A percentile compares a stretch with the other conserved stretches of the same genome.
These are phyloP conservation scores for Eucalyptus cloeziana DNA, from an alignment of 345 rosid species.

Conservation along the genomic window DNA sequence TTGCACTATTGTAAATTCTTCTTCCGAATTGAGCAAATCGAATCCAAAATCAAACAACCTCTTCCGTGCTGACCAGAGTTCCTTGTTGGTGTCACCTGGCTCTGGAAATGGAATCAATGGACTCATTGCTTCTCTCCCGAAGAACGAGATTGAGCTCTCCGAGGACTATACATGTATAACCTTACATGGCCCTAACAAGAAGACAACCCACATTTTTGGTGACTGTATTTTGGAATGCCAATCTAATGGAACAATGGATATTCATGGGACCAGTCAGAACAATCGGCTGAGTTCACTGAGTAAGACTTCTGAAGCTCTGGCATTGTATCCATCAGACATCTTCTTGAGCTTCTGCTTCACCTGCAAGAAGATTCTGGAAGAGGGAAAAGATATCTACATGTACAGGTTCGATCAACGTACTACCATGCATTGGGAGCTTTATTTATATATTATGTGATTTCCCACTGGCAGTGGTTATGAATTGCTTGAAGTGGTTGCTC, in stretches of 20 bases:
- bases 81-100: neutral
- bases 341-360: constrained; percentile 60
- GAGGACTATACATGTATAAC: constrained; percentile 92
- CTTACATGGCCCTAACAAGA: constrained; percentile 73
- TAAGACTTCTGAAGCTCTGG: neutral
- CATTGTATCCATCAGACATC: constrained; percentile 11
- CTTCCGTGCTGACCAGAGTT: neutral
- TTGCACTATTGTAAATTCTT: constrained; percentile 11
- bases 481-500: neutral
- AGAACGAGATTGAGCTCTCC: constrained; percentile 68
- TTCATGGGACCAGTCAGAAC: neutral
- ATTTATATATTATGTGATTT: neutral
- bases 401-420: constrained; percentile 39
- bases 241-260: constrained; percentile 7
- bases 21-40: constrained; percentile 5
- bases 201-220: constrained; percentile 73
- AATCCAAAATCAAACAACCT: neutral
- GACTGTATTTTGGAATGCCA: constrained; percentile 61
- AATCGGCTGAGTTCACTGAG: neutral
- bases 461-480: neutral
- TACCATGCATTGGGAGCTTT: neutral
- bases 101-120: constrained; percentile 4
- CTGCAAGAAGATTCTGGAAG: constrained; percentile 61
- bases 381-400: constrained; percentile 63
- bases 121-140: constrained; percentile 23